These are phyloP conservation scores for Quercus parvula DNA, from an alignment of 306 rosid species.

Conservation along the genomic window DNA sequence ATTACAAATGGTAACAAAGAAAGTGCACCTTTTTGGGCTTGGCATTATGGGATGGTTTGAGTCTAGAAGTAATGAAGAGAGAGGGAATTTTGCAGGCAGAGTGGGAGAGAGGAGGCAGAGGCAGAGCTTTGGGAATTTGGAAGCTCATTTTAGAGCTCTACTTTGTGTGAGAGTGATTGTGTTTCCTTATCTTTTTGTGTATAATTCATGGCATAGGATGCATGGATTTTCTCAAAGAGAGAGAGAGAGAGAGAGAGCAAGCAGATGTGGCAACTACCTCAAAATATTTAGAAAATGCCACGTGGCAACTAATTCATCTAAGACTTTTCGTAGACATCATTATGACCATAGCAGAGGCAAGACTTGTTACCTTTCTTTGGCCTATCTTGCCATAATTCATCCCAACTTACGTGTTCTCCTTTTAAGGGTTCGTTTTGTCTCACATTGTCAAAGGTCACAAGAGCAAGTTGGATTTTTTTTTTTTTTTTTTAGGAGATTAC, in stretches of 20 bases:
- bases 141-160: conserved; percentile 57
- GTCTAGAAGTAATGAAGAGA: conserved; percentile 37
- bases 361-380: no score
- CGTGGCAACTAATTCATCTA: neutral
- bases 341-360: no score
- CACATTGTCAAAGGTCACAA: no score
- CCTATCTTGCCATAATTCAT: no score
- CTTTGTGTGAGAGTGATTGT: conserved; percentile 1
- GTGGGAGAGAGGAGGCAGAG: conserved; percentile 62
- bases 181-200: conserved; percentile 43
- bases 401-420: no score
- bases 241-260: neutral
- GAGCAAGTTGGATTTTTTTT: no score
- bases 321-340: neutral
- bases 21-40: conserved; percentile 22
- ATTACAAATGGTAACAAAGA: neutral
- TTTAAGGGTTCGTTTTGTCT: no score
- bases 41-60: conserved; percentile 20
- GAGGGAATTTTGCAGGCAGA: conserved; percentile 18
- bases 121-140: conserved; percentile 75
- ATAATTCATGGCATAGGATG: conserved; percentile 37
- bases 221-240: neutral
- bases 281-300: no score
- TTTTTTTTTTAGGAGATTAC: no score
- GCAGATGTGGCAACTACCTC: neutral